Base-by-base conservation (phyloP, 768 basidiomycete genomes). In the Rhizopogon sp. region DNA sequence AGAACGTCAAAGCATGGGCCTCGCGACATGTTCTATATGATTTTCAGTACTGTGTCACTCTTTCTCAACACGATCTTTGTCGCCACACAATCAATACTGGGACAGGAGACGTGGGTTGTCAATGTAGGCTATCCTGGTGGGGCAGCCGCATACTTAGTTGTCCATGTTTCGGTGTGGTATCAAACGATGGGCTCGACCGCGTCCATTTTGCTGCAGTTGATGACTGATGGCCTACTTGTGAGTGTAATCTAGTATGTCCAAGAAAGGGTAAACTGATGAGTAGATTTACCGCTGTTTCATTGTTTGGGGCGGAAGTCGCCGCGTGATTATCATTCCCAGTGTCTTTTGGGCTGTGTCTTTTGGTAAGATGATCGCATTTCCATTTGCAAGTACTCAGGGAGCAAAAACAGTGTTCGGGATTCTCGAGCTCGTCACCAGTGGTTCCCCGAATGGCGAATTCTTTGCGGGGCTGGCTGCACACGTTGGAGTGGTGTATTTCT, bases 231-330 rank as follows among this genome's bases (percentile, higher is more conserved):
- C 1, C 52, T 76, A 43, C 64, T 78, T 58, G 77, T 78, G 50
- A 44, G 71, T 56, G 29, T 37, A 37, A 28, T 28, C 5, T 6
- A 40, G 25, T 31, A 39, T 8, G 22, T n/a, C 37, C 6, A 3
- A 3, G 28, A 13, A 20, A 5, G 6, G 10, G 10, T 14, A 29
- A 17, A 14, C 49, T 55, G 45, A 58, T 43, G 4, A 9, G 28
- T 31, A 77, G 76, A 64, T 77, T 33, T 68, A 73, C 52, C 72
- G 74, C n/a, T 73, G 70, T 55, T 71, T 56, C 37, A 60, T 71
- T 29, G 59, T 77, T 16, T 76, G 71, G 65, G 53, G 56, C n/a
- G 25, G 46, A 47, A 47, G 50, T 46, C 42, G 50, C 43, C 53
- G 56, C 22, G 49, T 65, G 1, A 39, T 66, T 16, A 0, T 65